Conservation (phyloP, 2,329 filamentous ascomycete species). For the Botryotinia narcissicola region DNA sequence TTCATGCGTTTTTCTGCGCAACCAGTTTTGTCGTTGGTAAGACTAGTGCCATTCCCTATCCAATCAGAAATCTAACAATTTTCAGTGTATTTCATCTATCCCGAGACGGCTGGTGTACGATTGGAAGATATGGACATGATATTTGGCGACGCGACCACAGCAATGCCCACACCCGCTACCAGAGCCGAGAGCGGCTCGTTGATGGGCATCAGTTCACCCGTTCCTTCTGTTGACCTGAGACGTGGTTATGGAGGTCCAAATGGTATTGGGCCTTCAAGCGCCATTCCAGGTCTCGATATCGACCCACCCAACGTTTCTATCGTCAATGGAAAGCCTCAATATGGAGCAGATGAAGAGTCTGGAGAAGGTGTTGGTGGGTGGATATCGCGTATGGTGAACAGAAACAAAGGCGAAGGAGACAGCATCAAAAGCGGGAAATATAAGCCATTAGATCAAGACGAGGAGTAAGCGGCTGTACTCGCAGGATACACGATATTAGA, state of each 20-base stretch:
- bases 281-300: constrained; percentile 79
- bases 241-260: constrained; percentile 42
- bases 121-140: constrained; percentile 95
- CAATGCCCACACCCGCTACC: constrained; percentile 74
- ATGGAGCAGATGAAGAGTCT: constrained; percentile 36
- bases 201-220: constrained; percentile 73
- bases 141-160: constrained; percentile 89
- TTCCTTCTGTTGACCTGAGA: constrained; percentile 72
- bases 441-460: constrained; percentile 45
- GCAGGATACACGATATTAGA: constrained; percentile 14
- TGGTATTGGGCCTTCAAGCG: constrained; percentile 57
- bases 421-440: constrained; percentile 35
- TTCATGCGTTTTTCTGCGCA: constrained; percentile 96
- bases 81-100: constrained; percentile 93
- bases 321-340: constrained; percentile 49
- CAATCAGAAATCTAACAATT: constrained; percentile 7
- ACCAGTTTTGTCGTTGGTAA: constrained; percentile 93
- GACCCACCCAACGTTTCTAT: constrained; percentile 67
- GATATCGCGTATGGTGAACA: constrained; percentile 65
- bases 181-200: constrained; percentile 80
- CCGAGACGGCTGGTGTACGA: constrained; percentile 91
- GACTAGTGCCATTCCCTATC: constrained; percentile 39
- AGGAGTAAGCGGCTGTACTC: constrained; percentile 33
- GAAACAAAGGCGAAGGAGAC: constrained; percentile 44
- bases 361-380: constrained; percentile 62